Conservation (phyloP, 2,329 filamentous ascomycete species). For the Fulvia fulva region DNA sequence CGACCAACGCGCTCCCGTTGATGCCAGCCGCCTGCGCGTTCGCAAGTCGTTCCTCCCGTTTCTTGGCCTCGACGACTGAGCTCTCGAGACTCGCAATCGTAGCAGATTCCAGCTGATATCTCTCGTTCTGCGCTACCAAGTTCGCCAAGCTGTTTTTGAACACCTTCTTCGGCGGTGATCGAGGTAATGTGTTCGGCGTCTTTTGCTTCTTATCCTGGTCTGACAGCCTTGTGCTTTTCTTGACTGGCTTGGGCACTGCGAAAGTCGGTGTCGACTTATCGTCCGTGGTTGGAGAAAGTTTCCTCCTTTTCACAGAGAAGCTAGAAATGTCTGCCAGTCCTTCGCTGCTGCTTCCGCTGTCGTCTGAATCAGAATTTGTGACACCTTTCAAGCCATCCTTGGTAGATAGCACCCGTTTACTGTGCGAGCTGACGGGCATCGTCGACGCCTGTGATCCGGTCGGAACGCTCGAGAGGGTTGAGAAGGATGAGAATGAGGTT, state of each 20-base stretch:
- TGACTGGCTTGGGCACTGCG: neutral
- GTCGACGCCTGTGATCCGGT: conserved; percentile 24
- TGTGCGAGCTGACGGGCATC: conserved; percentile 15
- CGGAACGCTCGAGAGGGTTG: conserved; percentile 31
- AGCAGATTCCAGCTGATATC: conserved; percentile 21
- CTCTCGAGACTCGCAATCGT: conserved; percentile 26
- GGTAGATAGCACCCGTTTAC: conserved; percentile 48
- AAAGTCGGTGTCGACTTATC: conserved; percentile 1
- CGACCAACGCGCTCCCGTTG: conserved; percentile 38
- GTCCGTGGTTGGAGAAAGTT: conserved; percentile 20
- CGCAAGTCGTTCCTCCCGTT: conserved; percentile 12
- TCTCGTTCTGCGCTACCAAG: conserved; percentile 26
- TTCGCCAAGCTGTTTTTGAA: conserved; percentile 30
- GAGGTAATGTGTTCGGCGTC: conserved; percentile 2
- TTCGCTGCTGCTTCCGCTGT: conserved; percentile 23
- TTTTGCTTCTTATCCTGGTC: conserved; percentile 8
- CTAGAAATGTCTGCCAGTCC: conserved; percentile 31
- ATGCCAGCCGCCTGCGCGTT: conserved; percentile 8
- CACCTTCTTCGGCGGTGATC: conserved; percentile 20
- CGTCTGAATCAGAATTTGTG: conserved; percentile 37
- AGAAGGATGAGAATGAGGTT: conserved; percentile 26
- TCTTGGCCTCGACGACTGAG: conserved; percentile 16
- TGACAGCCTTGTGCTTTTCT: conserved; percentile 6
- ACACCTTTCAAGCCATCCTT: conserved; percentile 55
- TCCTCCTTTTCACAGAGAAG: conserved; percentile 28